phyloP scores from a whole-genome alignment of 2,329 filamentous ascomycete genomes.

The Neophaeococcomyces aloes region DNA sequence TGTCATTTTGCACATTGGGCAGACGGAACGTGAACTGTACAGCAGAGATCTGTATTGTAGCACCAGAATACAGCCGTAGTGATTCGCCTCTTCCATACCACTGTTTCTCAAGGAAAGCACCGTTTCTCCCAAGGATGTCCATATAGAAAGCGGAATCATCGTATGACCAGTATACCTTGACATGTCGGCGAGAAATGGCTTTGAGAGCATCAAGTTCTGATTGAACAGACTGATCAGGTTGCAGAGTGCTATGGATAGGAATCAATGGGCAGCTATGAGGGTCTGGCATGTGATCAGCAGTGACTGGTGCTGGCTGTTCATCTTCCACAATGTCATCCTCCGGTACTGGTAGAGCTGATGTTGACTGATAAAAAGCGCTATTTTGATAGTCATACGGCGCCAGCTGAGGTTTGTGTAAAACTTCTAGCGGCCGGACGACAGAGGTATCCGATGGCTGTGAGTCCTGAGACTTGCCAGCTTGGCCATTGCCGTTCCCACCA shows the following conservation, averaged over 20 bases:
- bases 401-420: conserved; percentile 18
- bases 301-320: conserved; percentile 21
- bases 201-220: conserved; percentile 38
- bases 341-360: conserved; percentile 10
- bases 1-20: conserved; percentile 12
- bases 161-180: conserved; percentile 51
- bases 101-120: conserved; percentile 45
- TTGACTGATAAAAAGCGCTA: conserved; percentile 15
- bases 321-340: conserved; percentile 14
- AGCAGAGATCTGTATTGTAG: conserved; percentile 45
- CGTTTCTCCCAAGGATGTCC: conserved; percentile 49
- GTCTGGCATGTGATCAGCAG: conserved; percentile 21
- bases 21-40: conserved; percentile 20
- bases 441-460: conserved; percentile 17
- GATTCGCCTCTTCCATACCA: conserved; percentile 39
- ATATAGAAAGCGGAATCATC: conserved; percentile 48
- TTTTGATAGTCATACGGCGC: conserved; percentile 20
- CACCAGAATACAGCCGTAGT: conserved; percentile 44
- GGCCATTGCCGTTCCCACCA: conserved; percentile 10
- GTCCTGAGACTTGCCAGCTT: conserved; percentile 12
- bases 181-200: conserved; percentile 52
- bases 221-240: conserved; percentile 27
- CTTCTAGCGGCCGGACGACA: conserved; percentile 19
- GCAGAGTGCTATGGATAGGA: conserved; percentile 45
- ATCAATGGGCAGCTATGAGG: conserved; percentile 32